A percentile compares a stretch with the other conserved stretches of the same genome.
phyloP scores from a whole-genome alignment of 164 flowering plant species.

The Stephania cephalantha region DNA sequence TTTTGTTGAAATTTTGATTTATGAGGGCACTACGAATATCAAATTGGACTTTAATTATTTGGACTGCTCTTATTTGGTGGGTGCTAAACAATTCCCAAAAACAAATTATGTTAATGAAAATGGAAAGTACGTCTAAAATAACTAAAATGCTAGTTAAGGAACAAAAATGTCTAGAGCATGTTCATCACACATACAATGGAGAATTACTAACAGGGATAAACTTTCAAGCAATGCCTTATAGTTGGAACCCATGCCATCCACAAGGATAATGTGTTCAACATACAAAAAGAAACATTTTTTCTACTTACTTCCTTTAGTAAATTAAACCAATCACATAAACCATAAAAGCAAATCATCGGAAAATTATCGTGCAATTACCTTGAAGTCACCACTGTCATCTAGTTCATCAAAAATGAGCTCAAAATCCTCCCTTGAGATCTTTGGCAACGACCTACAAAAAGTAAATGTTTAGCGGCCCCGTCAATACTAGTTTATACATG shows the following conservation, averaged over 20 bases:
- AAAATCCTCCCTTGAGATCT: conserved; percentile 78
- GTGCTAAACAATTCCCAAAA: no score
- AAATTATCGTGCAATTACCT: conserved; percentile 37
- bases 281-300: not conserved
- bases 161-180: no score
- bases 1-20: no score
- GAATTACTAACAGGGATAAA: not conserved
- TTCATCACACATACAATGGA: not conserved
- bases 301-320: not conserved
- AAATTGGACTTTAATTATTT: no score
- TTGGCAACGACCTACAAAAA: conserved; percentile 68
- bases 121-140: no score
- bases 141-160: no score
- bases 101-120: no score
- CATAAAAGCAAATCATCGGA: not conserved
- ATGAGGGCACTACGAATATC: no score
- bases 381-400: conserved; percentile 79
- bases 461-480: not conserved
- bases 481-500: not conserved
- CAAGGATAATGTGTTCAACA: not conserved
- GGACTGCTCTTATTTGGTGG: no score
- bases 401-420: conserved; percentile 77
- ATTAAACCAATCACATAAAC: not conserved
- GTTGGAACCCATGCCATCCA: not conserved
- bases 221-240: not conserved